These are phyloP conservation scores for Magnolia changhungtana DNA, from an alignment of 164 flowering plant species.

Conservation along the genomic window DNA sequence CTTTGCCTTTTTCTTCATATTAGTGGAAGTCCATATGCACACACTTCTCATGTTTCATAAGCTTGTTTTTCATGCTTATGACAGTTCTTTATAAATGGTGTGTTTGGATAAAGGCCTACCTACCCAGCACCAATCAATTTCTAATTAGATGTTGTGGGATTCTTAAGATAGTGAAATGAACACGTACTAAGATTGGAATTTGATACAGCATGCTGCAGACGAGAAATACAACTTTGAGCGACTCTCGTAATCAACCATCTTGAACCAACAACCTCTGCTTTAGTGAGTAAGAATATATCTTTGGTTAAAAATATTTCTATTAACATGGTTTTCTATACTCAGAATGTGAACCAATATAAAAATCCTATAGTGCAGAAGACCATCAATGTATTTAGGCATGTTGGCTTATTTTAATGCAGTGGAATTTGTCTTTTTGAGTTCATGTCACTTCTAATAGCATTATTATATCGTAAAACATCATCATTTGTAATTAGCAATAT, in stretches of 20 bases:
- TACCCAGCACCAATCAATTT: too few species aligned
- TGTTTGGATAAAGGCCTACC: not conserved
- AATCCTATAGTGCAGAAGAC: too few species aligned
- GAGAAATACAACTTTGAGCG: constrained; percentile 94
- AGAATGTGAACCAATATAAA: too few species aligned
- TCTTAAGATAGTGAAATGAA: not conserved
- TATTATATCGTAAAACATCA: too few species aligned
- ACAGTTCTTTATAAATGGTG: not conserved
- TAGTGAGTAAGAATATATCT: constrained; percentile 40
- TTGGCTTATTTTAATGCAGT: too few species aligned
- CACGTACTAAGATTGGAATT: constrained; percentile 3
- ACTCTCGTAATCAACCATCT: constrained; percentile 24
- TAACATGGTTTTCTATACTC: not conserved
- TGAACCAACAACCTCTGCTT: constrained; percentile 83
- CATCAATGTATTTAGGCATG: too few species aligned
- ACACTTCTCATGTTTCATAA: not conserved
- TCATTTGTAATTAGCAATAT: too few species aligned
- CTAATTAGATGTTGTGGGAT: not conserved
- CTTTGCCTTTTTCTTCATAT: not conserved
- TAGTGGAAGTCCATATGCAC: too few species aligned
- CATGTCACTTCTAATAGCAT: too few species aligned
- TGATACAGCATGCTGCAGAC: constrained; percentile 96
- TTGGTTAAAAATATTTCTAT: not conserved
- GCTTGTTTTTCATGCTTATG: not conserved
- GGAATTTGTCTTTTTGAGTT: too few species aligned